A percentile compares a stretch with the other conserved stretches of the same genome.
phyloP scores from a whole-genome alignment of 768 basidiomycete species.

The Suillus weaverae region DNA sequence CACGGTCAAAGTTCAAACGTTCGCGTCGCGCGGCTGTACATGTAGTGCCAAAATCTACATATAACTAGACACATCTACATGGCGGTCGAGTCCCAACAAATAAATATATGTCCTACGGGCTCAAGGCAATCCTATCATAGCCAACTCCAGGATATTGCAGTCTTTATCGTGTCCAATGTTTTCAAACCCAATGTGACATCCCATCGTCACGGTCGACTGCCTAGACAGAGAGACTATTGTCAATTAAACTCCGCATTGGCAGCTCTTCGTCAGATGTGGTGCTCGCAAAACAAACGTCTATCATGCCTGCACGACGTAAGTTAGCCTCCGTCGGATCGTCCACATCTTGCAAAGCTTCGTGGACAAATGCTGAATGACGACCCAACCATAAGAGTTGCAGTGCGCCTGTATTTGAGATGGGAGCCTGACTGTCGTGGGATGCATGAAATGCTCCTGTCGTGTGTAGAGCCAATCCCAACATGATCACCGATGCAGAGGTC shows the following conservation, averaged over 20 bases:
- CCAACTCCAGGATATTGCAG: not conserved
- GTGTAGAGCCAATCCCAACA: not conserved
- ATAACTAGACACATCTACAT: no score
- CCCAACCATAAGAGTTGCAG: not conserved
- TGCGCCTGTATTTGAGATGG: not conserved
- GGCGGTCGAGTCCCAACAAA: no score
- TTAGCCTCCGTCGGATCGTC: not conserved
- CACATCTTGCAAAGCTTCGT: not conserved
- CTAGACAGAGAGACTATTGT: not conserved
- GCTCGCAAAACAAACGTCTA: slow-evolving; percentile 4
- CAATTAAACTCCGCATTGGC: not conserved
- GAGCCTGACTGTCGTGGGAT: not conserved
- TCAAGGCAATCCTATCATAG: not conserved
- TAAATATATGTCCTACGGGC: no score
- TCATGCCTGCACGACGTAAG: slow-evolving; percentile 4
- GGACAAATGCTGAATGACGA: not conserved
- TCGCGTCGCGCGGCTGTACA: no score
- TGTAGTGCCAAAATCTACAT: no score
- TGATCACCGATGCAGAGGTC: slow-evolving; percentile 1
- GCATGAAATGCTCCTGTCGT: not conserved
- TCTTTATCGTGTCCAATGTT: not conserved
- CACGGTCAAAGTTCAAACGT: no score
- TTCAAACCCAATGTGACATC: not conserved
- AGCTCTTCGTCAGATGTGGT: not conserved
- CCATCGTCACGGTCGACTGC: not conserved